A percentile compares a stretch with the other conserved stretches of the same genome.
phyloP scores from a whole-genome alignment of 257 asterid species.

The Solanum medicagineum region DNA sequence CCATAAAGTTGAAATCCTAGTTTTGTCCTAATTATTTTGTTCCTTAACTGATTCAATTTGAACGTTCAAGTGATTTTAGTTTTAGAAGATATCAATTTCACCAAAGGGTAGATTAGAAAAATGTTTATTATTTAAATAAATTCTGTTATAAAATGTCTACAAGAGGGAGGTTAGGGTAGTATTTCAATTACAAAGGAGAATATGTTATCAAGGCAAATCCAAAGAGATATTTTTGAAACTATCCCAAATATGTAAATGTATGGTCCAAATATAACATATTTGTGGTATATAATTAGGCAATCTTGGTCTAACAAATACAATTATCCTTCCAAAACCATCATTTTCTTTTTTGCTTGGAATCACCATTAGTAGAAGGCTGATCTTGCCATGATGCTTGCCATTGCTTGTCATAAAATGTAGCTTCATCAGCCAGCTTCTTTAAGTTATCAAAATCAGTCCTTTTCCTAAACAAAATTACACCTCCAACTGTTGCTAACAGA shows the following conservation, averaged over 20 bases:
- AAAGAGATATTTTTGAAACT: not conserved
- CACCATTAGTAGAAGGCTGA: not conserved
- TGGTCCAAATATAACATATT: not conserved
- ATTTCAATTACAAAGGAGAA: too few species aligned
- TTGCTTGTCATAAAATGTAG: slow-evolving; percentile 56
- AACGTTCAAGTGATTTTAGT: not conserved
- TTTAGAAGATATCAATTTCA: not conserved
- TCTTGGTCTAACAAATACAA: not conserved
- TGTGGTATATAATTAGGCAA: not conserved
- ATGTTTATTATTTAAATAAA: too few species aligned
- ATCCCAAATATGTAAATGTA: not conserved
- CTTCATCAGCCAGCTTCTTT: slow-evolving; percentile 39
- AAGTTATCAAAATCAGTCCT: slow-evolving; percentile 29
- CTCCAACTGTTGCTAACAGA: slow-evolving; percentile 27
- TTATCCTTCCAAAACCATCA: not conserved
- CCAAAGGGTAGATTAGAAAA: not conserved
- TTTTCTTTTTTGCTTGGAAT: not conserved
- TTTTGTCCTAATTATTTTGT: not conserved
- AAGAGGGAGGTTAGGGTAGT: too few species aligned
- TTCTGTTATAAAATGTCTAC: too few species aligned
- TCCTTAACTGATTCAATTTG: not conserved
- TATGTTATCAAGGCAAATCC: too few species aligned
- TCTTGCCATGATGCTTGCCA: slow-evolving; percentile 58
- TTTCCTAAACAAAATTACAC: slow-evolving; percentile 31
- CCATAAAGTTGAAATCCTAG: not conserved